These are phyloP conservation scores for Mycocalia duriaeana DNA, from an alignment of 1,284 basidiomycete genomes.

Conservation along the genomic window DNA sequence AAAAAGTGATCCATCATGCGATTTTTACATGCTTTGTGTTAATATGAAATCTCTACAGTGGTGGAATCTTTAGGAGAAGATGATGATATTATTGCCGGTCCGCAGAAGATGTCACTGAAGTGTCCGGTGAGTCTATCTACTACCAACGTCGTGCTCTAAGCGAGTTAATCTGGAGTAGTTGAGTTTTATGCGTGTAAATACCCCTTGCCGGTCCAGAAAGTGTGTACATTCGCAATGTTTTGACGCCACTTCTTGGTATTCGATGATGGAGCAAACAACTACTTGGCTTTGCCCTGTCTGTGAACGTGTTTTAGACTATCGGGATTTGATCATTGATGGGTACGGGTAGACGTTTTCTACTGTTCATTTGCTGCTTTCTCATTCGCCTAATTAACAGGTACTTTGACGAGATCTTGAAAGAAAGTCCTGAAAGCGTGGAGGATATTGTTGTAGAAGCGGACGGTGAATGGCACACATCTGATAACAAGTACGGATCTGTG, in stretches of 20 bases:
- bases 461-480: slow-evolving; percentile 91
- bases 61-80: slow-evolving; percentile 57
- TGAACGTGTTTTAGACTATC: slow-evolving; percentile 71
- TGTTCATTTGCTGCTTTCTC: slow-evolving; percentile 5
- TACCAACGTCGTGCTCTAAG: background rate
- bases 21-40: background rate
- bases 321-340: slow-evolving; percentile 91
- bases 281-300: slow-evolving; percentile 97
- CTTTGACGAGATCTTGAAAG: slow-evolving; percentile 77
- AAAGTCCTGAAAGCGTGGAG: slow-evolving; percentile 77
- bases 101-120: slow-evolving; percentile 84
- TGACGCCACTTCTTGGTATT: slow-evolving; percentile 91
- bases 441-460: slow-evolving; percentile 92
- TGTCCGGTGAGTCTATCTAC: slow-evolving; percentile 69
- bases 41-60: slow-evolving; percentile 43
- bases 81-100: slow-evolving; percentile 84
- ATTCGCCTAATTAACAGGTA: slow-evolving; percentile 44
- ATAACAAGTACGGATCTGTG: slow-evolving; percentile 77
- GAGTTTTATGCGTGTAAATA: slow-evolving; percentile 82
- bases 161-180: slow-evolving; percentile 43
- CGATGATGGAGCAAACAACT: slow-evolving; percentile 93
- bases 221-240: slow-evolving; percentile 96
- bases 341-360: slow-evolving; percentile 36
- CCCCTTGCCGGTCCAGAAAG: slow-evolving; percentile 78
- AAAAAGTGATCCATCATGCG: slow-evolving; percentile 46